Evolutionary conservation across 1,139 yeast species (phyloP).

Genomic region (Lodderomyces parapsilosis): DNA sequence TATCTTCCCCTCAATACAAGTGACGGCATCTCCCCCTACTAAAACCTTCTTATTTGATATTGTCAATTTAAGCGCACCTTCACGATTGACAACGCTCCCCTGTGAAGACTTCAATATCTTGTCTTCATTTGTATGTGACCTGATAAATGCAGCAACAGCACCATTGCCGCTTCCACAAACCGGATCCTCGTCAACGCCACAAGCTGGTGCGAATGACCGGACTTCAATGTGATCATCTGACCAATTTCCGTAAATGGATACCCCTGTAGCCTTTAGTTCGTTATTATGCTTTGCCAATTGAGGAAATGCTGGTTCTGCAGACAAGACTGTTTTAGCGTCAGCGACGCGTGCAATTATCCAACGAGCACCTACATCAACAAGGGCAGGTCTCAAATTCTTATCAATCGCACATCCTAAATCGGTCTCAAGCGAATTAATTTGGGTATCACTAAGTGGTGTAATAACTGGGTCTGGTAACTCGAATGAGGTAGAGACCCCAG

Average conservation of each 20-base stretch:
- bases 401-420: slow-evolving; percentile 8
- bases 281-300: slow-evolving; percentile 19
- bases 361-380: slow-evolving; percentile 13
- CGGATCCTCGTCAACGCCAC: slow-evolving; percentile 45
- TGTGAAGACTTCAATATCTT: slow-evolving; percentile 19
- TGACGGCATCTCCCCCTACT: slow-evolving; percentile 30
- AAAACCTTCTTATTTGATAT: slow-evolving; percentile 17
- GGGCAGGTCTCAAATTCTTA: slow-evolving; percentile 16
- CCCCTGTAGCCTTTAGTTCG: slow-evolving; percentile 26
- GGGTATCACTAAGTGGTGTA: slow-evolving; percentile 19
- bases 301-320: slow-evolving; percentile 33
- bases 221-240: slow-evolving; percentile 22
- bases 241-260: slow-evolving; percentile 35
- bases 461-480: slow-evolving; percentile 26
- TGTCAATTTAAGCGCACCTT: slow-evolving; percentile 26
- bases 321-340: slow-evolving; percentile 35
- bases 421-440: slow-evolving; percentile 16
- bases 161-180: slow-evolving; percentile 54
- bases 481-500: slow-evolving; percentile 12
- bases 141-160: slow-evolving; percentile 27
- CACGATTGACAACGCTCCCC: slow-evolving; percentile 34
- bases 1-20: slow-evolving; percentile 28
- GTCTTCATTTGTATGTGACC: not conserved
- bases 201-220: slow-evolving; percentile 41
- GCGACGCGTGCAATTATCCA: not conserved